A percentile compares a stretch with the other conserved stretches of the same genome.
These are phyloP conservation scores for Chytriomyces sp. DNA, from an alignment of 192 early-diverging fungal species.

Conservation along the genomic window DNA sequence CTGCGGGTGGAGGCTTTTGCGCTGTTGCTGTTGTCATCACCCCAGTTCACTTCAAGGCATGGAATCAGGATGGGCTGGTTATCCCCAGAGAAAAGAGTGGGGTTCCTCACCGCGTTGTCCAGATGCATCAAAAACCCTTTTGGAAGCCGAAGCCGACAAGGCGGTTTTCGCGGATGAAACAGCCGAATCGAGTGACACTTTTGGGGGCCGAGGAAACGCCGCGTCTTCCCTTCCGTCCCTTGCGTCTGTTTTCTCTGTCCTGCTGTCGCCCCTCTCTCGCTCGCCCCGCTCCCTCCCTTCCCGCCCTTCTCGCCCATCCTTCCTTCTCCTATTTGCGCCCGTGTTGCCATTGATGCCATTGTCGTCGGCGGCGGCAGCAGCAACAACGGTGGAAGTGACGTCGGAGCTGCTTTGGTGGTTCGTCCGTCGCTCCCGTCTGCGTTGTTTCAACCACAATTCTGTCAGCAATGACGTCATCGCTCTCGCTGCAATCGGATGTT, in stretches of 20 bases:
- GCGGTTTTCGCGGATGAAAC: not conserved
- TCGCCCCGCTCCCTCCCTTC: not conserved
- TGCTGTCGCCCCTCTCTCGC: no score
- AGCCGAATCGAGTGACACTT: not conserved
- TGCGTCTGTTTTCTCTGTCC: not conserved
- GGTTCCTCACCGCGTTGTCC: not conserved
- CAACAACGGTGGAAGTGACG: not conserved
- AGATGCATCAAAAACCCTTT: not conserved
- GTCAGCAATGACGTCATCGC: not conserved
- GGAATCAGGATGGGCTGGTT: not conserved
- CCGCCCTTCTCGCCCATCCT: no score
- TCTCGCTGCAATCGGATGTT: not conserved
- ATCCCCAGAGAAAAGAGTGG: not conserved
- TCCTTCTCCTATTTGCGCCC: not conserved
- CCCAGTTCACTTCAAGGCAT: not conserved
- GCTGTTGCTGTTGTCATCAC: not conserved
- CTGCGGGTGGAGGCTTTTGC: not conserved
- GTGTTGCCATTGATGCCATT: not conserved
- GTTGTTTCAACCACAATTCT: not conserved
- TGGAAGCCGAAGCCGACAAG: no score
- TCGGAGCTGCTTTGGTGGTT: not conserved
- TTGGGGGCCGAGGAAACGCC: conserved; percentile 23
- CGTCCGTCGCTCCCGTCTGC: not conserved
- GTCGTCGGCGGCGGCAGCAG: conserved; percentile 1
- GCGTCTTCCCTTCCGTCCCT: no score